Evolutionary conservation across 306 rosid genomes (phyloP).

Genomic region (Heteromeles arbutifolia): DNA sequence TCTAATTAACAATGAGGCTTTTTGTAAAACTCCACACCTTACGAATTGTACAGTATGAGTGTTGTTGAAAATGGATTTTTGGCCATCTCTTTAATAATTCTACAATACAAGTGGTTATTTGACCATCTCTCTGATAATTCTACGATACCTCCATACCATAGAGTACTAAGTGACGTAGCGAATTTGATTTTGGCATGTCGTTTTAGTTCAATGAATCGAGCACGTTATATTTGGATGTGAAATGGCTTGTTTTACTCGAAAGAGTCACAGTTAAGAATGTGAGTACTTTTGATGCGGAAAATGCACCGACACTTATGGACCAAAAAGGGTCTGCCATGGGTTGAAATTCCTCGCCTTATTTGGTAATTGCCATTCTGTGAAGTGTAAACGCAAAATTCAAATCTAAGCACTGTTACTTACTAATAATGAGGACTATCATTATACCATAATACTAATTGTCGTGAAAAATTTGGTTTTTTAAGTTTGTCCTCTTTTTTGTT

Average conservation of each 20-base stretch:
- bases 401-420: too few species aligned
- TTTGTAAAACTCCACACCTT: too few species aligned
- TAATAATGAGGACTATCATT: too few species aligned
- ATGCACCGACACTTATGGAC: not conserved
- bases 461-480: too few species aligned
- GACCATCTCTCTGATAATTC: too few species aligned
- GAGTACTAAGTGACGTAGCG: too few species aligned
- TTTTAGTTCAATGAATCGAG: not conserved
- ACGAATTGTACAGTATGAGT: rapidly evolving
- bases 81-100: too few species aligned
- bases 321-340: not conserved
- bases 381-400: too few species aligned
- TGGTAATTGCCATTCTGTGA: not conserved
- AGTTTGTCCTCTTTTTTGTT: too few species aligned
- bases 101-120: rapidly evolving
- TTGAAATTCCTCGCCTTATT: not conserved
- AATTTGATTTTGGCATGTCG: not conserved
- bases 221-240: not conserved
- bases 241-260: not conserved
- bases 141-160: too few species aligned
- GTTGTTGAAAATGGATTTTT: too few species aligned
- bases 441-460: too few species aligned
- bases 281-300: not conserved
- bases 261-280: not conserved
- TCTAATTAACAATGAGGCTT: rapidly evolving